Evolutionary conservation across 2,329 filamentous ascomycete species (phyloP), one percentile per base, ranked within the genome.

Genomic region (Graphium sp.): DNA sequence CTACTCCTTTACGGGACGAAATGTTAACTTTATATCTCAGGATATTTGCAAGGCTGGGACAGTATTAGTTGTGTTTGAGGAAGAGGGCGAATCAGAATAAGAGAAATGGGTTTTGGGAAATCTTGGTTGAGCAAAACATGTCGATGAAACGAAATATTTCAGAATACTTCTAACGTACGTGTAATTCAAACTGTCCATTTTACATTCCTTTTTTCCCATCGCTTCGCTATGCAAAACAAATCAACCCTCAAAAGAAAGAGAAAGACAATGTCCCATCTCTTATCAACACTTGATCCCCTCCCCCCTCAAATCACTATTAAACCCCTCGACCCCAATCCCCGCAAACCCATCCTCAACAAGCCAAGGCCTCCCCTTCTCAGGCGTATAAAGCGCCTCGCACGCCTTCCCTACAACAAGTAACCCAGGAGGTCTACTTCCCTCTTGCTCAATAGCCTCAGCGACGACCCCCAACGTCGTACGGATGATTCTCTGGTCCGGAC

Each of bases 401-500:
- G 83, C 80, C 25, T 65, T 60, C 0, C 89, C 89, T 0, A 93
- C 74, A 1, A 95, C 82, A 18, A 98, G 54, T 34, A 98, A 49
- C 0, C 89, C 89, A 0, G 89, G 89, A 10, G 89, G 89, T 20
- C 87, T 61, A 39, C 79, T 89, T 1, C 89, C 89, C 44, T 91
- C 83, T 28, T 80, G 72, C 47, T 94, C 84, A 25, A 98, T 74
- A 0, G 89, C 89, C 29, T 73, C 65, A 15, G 66, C 78, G 2
- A 95, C 82, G 41, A 77, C 66, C 40, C 74, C 66, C 15, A 98
- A 54, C 1, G 83, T 93, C 2, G 84, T 89, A 32, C 89, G 65
- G 17, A 98, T 85, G 11, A 98, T 81, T 27, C 87, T 65, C 55
- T 98, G 89, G 46, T 98, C 89, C 0, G 83, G 79, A 46, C 89